Base-by-base conservation (phyloP, 2,329 filamentous ascomycete genomes). In the Pyricularia grisea region DNA sequence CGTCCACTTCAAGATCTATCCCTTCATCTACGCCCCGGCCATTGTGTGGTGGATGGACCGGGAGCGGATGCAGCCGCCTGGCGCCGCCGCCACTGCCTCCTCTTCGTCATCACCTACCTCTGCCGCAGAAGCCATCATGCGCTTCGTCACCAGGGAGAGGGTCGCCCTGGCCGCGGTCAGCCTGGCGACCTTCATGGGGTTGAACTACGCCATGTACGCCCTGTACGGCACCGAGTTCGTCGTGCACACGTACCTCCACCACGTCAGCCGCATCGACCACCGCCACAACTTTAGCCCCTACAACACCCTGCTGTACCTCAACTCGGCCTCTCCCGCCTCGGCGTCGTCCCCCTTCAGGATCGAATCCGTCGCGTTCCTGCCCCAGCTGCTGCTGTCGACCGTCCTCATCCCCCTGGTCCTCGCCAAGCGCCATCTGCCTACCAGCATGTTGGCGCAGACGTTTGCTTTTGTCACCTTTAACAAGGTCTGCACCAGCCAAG, bases 1-100 rank as follows among this genome's bases (percentile, higher is more conserved):
- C 1, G 94, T 98, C 30, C 95, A 99, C 80, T 96, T 99, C 81
- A 99, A 99, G 84, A 98, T 99, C 71, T 99, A 99, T 75, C 95
- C 95, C 0, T 97, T 98, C 78, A 92, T 99, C 70, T 99, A 99
- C 78, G 94, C 92, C 1, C 87, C 90, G 0, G 89, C 90, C 3
- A 89, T 95, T 61, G 78, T 93, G 5, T 93, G 90, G 90, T 94
- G 90, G 90, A 87, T 94, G 81, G 91, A 92, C 73, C 80, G 80
- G 2, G 83, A 85, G 71, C 78, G 77, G 30, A 77, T 86, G 70
- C 73, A 10, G 28, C 58, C 23, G 25, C 25, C 20, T 30, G 33
- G 28, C 27, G 20, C 14, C 28, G 33, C 1, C n/a, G 23, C 4
- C 4, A 7, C 61, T 7, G 14, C 61, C 61, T 64, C 20, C 61